Evolutionary conservation across 441 rosid genomes (phyloP), one percentile per base, ranked within the genome.

Genomic region (Adansonia grandidieri): DNA sequence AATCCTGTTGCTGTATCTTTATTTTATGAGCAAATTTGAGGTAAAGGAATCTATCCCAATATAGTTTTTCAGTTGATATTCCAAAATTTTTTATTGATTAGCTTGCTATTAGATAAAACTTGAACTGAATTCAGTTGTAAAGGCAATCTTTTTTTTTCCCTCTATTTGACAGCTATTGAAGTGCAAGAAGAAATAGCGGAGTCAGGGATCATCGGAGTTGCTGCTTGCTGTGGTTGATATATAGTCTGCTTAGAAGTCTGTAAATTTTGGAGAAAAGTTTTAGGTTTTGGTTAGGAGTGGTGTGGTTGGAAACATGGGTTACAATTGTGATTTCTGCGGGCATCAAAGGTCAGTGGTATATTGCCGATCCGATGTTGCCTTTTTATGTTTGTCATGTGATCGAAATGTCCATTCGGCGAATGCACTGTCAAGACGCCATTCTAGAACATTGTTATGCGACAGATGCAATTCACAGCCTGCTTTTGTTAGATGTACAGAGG

Each of bases 301-400:
- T 32, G 51, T 69, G 44, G 76, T 71, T 56, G 78, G 58, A 71
- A 85, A 83, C 17, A 97, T 97, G 98, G 97, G 98, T 75, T 90
- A 85, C 85, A 77, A 88, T 70, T 97, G 99, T 83, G 99, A 97
- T 84, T 97, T 93, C 82, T 97, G 98, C 81, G 91, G 92, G 78
- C 91, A 90, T 74, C 96, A 91, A 87, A 91, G 97, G 85, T 89
- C 99, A 8, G 85, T 90, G 85, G 97, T 97, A 9, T 92, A 97
- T 81, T 97, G 99, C 79, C 88, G 95, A 42, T 95, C 99, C 0
- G 99, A 97, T 86, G 91, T 92, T 61, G 99, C 98, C 0, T 92
- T 94, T 81, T 83, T 97, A 50, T 97, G 99, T 81, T 89, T 97
- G 64, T 93, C 98, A 2, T 97, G 99, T 82, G 99, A 97, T 81